Conservation (phyloP, 176 grass and related monocot species). For the Aegilops sharonensis region DNA sequence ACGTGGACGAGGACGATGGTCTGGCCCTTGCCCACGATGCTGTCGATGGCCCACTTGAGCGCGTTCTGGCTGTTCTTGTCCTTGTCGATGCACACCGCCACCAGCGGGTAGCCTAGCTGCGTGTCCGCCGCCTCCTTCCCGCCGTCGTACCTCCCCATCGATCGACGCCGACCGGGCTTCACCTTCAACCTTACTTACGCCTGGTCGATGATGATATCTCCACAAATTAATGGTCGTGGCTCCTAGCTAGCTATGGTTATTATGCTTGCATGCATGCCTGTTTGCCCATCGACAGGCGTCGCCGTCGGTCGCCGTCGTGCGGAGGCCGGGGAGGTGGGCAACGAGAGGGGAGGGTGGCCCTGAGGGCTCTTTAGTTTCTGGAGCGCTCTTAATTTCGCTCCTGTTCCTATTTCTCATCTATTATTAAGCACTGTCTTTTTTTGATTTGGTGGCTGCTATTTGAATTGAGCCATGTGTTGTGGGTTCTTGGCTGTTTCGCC, state of each 20-base stretch:
- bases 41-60: slow-evolving; percentile 79
- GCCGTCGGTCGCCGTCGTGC: background rate
- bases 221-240: background rate
- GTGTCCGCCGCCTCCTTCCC: background rate
- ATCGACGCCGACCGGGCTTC: background rate
- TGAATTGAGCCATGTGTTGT: slow-evolving; percentile 8
- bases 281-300: background rate
- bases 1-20: slow-evolving; percentile 79
- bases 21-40: slow-evolving; percentile 57
- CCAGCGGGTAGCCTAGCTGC: slow-evolving; percentile 36
- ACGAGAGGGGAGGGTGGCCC: background rate
- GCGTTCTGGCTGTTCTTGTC: slow-evolving; percentile 80
- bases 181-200: no score
- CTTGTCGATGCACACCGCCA: slow-evolving; percentile 83
- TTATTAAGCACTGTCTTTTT: slow-evolving; percentile 30
- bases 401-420: background rate
- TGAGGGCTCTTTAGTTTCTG: background rate
- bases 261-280: background rate
- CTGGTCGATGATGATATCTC: no score
- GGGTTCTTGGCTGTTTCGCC: background rate
- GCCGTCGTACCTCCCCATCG: slow-evolving; percentile 55
- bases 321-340: slow-evolving; percentile 3
- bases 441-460: background rate
- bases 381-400: background rate
- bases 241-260: background rate